Base-by-base conservation (phyloP, 495 filamentous ascomycete genomes). In the Aspergillus funiculosus region DNA sequence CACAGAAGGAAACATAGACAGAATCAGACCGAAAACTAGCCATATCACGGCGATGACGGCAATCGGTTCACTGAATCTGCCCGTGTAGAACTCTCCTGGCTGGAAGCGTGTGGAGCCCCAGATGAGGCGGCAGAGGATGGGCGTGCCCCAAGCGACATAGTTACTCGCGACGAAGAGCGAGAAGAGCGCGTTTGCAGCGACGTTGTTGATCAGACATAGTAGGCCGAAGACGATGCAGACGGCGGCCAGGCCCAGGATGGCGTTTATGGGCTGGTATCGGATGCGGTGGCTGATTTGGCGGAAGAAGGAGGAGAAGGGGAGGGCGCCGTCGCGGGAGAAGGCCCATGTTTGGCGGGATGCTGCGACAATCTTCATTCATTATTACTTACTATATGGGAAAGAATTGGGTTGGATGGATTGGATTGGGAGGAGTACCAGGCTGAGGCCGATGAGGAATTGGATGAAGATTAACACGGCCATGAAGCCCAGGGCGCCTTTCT, bases 281-380 rank as follows among this genome's bases (percentile, higher is more conserved):
- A 79, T 59, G 10, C 61, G 60, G 37, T 69, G 63, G 46, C 63
- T 72, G 48, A 78, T 71, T n/a, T 63, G 66, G 24, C 74, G 65
- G 54, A 79, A 75, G 57, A 74, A 80, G 41, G 61, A 60, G 26
- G 77, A 79, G 57, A 83, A 78, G 0, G 79, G 75, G 9, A 77
- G 67, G 6, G 74, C 75, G 9, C 75, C 74, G 54, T 81, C 77
- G 6, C 77, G 68, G 13, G 68, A 70, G 53, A 81, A 80, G 13
- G 76, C 76, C 75, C 76, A 81, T 30, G 61, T 59, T 50, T 79
- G 76, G 15, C 77, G 61, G 22, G 68, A 70, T 6, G 72, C 64
- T 20, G 78, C 79, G 24, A 80, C 71, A 21, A 71, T 48, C 62
- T 66, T 30, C 15, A n/a, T 25, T 31, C 6, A 11, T 32, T 36